A percentile compares a stretch with the other conserved stretches of the same genome.
Evolutionary conservation across 345 rosid genomes (phyloP).

Genomic region (Arabidopsis thaliana): TAIR10.1 NC_003071.7:8861001-8861500

Average conservation of each 20-base stretch:
- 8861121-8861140: neutral
- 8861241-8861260: slow-evolving; percentile 81
- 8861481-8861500: slow-evolving; percentile 10
- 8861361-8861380: neutral
- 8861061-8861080: slow-evolving; percentile 89
- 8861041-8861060: slow-evolving; percentile 82
- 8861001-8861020: slow-evolving; percentile 76
- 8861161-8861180: neutral
- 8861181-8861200: slow-evolving; percentile 4
- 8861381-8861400: slow-evolving; percentile 20
- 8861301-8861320: slow-evolving; percentile 90
- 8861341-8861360: slow-evolving; percentile 7
- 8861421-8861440: slow-evolving; percentile 1
- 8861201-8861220: slow-evolving; percentile 11
- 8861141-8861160: slow-evolving; percentile 9
- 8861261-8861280: slow-evolving; percentile 66
- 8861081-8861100: slow-evolving; percentile 61
- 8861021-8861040: slow-evolving; percentile 80
- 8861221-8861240: slow-evolving; percentile 48
- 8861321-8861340: slow-evolving; percentile 38
- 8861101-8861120: neutral
- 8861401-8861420: slow-evolving; percentile 10
- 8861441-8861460: neutral
- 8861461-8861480: neutral
- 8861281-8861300: slow-evolving; percentile 90